Conservation (phyloP, 129 eudicot species). For the Lactuca saligna region DNA sequence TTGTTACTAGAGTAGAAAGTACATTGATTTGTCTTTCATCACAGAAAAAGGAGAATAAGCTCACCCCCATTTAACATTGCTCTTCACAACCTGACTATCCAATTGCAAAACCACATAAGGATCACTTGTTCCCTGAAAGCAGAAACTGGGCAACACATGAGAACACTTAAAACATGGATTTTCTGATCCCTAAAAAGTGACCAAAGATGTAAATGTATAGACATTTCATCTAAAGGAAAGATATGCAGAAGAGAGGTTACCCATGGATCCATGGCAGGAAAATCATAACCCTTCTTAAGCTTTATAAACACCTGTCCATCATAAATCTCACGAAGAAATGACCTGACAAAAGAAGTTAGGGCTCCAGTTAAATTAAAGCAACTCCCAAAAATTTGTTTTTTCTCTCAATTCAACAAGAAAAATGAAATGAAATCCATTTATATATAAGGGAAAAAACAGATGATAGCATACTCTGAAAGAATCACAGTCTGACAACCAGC, state of each 20-base stretch:
- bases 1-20: too few species aligned
- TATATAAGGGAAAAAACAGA: background rate
- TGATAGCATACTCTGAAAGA: slow-evolving; percentile 74
- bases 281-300: slow-evolving; percentile 73
- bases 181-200: background rate
- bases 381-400: background rate
- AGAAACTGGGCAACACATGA: slow-evolving; percentile 18
- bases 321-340: slow-evolving; percentile 83
- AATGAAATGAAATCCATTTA: background rate
- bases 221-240: background rate
- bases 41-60: slow-evolving; percentile 5
- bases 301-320: slow-evolving; percentile 83
- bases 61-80: slow-evolving; percentile 94
- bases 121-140: slow-evolving; percentile 91
- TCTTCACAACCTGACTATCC: slow-evolving; percentile 79
- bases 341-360: slow-evolving; percentile 40
- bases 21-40: too few species aligned
- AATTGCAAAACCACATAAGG: slow-evolving; percentile 83
- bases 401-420: background rate
- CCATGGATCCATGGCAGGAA: slow-evolving; percentile 99
- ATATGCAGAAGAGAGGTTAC: slow-evolving; percentile 38
- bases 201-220: slow-evolving; percentile 6
- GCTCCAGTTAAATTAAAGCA: background rate
- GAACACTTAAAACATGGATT: background rate
- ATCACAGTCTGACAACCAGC: slow-evolving; percentile 72